These are phyloP conservation scores for Cladobotryum mycophilum DNA, from an alignment of 2,329 filamentous ascomycete species.

Conservation along the genomic window DNA sequence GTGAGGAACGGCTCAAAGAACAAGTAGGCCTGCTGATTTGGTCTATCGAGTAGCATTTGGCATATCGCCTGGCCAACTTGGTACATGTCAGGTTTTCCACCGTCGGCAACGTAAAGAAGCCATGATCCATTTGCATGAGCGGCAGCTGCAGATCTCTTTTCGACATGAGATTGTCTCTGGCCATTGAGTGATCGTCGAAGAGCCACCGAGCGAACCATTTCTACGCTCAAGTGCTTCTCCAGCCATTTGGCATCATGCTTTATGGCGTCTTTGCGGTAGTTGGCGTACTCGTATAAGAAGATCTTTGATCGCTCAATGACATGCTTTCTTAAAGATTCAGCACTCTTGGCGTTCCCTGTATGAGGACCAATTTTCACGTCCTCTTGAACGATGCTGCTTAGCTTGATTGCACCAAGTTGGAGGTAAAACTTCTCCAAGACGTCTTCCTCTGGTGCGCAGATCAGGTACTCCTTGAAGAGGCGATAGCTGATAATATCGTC, in stretches of 20 bases:
- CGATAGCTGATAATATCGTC: slow-evolving; percentile 88
- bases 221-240: slow-evolving; percentile 73
- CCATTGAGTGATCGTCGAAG: slow-evolving; percentile 71
- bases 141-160: slow-evolving; percentile 69
- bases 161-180: slow-evolving; percentile 61
- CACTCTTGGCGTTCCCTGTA: slow-evolving; percentile 61
- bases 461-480: slow-evolving; percentile 76
- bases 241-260: slow-evolving; percentile 87
- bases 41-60: slow-evolving; percentile 69
- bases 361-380: slow-evolving; percentile 65
- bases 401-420: slow-evolving; percentile 67
- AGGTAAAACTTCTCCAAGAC: slow-evolving; percentile 77
- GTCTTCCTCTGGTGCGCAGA: slow-evolving; percentile 89
- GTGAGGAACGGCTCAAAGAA: slow-evolving; percentile 89
- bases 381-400: slow-evolving; percentile 74
- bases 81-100: slow-evolving; percentile 69
- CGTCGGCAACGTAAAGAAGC: slow-evolving; percentile 69
- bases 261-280: slow-evolving; percentile 70
- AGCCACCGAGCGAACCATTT: slow-evolving; percentile 70
- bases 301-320: slow-evolving; percentile 84
- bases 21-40: slow-evolving; percentile 81
- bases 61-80: slow-evolving; percentile 87
- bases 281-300: slow-evolving; percentile 71
- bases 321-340: slow-evolving; percentile 65
- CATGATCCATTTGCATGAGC: slow-evolving; percentile 48